A percentile compares a stretch with the other conserved stretches of the same genome.
Evolutionary conservation across 129 eudicot genomes (phyloP).

Genomic region (Flaveria sonorensis): DNA sequence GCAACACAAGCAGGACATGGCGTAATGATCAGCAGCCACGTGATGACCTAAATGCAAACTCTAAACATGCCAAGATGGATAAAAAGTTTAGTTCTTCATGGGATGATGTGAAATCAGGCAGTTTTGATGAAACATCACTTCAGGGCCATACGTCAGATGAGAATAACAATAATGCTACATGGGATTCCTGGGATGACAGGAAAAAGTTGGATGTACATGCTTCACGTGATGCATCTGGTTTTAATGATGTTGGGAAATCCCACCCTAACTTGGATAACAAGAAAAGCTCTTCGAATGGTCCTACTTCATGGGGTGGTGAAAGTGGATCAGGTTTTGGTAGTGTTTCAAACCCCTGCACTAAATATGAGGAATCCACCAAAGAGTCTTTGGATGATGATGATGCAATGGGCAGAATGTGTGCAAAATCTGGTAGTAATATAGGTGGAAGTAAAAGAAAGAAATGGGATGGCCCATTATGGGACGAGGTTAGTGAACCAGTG

Average conservation of each 20-base stretch:
- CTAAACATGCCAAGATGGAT: constrained; percentile 21
- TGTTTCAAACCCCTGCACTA: neutral
- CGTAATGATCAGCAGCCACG: constrained; percentile 26
- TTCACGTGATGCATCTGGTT: constrained; percentile 23
- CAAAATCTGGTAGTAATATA: constrained; percentile 22
- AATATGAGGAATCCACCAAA: constrained; percentile 18
- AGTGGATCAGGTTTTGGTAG: constrained; percentile 17
- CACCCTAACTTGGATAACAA: constrained; percentile 22
- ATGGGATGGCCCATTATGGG: constrained; percentile 40
- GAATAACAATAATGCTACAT: neutral
- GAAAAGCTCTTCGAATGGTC: constrained; percentile 39
- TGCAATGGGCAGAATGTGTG: constrained; percentile 1
- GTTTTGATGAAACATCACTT: constrained; percentile 16
- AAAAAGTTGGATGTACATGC: constrained; percentile 14
- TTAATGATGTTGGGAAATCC: constrained; percentile 20
- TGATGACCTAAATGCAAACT: constrained; percentile 21
- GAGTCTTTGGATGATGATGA: constrained; percentile 15
- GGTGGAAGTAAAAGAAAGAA: constrained; percentile 9
- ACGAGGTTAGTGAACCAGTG: constrained; percentile 28
- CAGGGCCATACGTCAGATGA: neutral
- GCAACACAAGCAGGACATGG: constrained; percentile 35
- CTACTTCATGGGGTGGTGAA: constrained; percentile 28
- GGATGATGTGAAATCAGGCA: constrained; percentile 31
- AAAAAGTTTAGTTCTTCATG: constrained; percentile 35
- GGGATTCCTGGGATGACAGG: constrained; percentile 3